phyloP scores from a whole-genome alignment of 345 rosid species.

The Citrus unshiu region DNA sequence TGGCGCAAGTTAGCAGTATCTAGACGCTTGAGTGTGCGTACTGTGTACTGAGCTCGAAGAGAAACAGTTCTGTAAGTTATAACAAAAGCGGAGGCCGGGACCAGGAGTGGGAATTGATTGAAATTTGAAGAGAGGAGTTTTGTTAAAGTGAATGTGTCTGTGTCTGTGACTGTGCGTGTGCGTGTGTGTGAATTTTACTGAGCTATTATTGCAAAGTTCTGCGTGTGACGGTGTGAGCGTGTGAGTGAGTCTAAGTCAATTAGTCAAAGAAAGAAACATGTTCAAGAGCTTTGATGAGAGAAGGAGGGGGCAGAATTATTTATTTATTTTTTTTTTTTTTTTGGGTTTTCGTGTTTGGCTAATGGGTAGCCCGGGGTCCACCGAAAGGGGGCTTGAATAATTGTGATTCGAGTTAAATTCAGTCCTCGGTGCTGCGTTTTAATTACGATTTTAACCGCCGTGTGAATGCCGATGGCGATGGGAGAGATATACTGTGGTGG shows the following conservation, averaged over 20 bases:
- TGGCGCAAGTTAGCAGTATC: conserved; percentile 11
- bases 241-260: conserved; percentile 35
- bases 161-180: too few relatives aligned
- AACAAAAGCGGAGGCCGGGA: not conserved
- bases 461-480: not conserved
- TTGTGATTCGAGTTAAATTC: conserved; percentile 6
- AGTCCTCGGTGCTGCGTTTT: not conserved
- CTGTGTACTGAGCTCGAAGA: not conserved
- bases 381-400: conserved; percentile 16
- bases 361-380: conserved; percentile 12
- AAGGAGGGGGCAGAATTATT: not conserved
- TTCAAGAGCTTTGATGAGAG: conserved; percentile 11
- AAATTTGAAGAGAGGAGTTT: too few relatives aligned
- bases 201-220: conserved; percentile 1
- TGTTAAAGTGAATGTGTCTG: too few relatives aligned
- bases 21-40: too few relatives aligned
- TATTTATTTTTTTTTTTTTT: conserved; percentile 9
- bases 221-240: not conserved
- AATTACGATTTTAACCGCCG: not conserved
- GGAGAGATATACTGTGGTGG: not conserved
- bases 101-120: too few relatives aligned
- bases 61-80: not conserved
- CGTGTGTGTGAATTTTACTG: not conserved
- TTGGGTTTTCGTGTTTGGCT: conserved; percentile 31
- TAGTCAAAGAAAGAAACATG: conserved; percentile 31